phyloP scores from a whole-genome alignment of 225 moss, liverwort and hornwort species.

The Takakia lepidozioides region DNA sequence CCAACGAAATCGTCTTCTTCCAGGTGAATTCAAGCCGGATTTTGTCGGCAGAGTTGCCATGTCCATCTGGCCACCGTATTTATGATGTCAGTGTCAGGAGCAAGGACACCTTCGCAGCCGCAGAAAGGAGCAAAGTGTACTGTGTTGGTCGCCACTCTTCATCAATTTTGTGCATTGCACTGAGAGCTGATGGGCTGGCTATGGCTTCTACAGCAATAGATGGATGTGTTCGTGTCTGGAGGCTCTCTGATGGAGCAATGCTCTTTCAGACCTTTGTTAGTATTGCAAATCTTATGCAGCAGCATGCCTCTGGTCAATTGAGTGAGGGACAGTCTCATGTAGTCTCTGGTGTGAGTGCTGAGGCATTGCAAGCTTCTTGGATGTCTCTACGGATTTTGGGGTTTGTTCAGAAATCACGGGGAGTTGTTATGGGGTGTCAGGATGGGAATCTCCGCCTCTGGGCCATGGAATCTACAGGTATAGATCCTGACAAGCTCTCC shows the following conservation, averaged over 20 bases:
- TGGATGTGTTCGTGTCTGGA: constrained; percentile 26
- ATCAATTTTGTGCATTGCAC: constrained; percentile 17
- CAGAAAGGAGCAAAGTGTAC: constrained; percentile 17
- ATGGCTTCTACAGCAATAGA: constrained; percentile 24
- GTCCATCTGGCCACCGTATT: constrained; percentile 4
- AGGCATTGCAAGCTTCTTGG: constrained; percentile 8
- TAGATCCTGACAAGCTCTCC: constrained; percentile 2
- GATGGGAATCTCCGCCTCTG: constrained; percentile 35
- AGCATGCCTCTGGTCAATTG: constrained; percentile 3
- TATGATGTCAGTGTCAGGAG: neutral
- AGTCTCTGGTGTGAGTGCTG: constrained; percentile 4
- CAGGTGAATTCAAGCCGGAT: constrained; percentile 30
- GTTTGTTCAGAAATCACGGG: constrained; percentile 18
- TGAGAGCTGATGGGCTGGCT: constrained; percentile 26
- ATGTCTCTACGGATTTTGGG: constrained; percentile 7
- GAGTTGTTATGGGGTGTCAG: constrained; percentile 26
- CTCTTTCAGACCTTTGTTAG: constrained; percentile 17
- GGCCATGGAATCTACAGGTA: constrained; percentile 11
- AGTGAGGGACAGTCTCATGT: neutral
- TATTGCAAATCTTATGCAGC: constrained; percentile 1
- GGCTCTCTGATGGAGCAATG: constrained; percentile 29
- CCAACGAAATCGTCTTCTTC: constrained; percentile 25
- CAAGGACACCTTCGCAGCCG: neutral
- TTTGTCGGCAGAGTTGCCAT: constrained; percentile 21
- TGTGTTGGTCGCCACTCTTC: constrained; percentile 33